Conservation (phyloP, 148 eudicot species). For the Chenopodium suecicum region DNA sequence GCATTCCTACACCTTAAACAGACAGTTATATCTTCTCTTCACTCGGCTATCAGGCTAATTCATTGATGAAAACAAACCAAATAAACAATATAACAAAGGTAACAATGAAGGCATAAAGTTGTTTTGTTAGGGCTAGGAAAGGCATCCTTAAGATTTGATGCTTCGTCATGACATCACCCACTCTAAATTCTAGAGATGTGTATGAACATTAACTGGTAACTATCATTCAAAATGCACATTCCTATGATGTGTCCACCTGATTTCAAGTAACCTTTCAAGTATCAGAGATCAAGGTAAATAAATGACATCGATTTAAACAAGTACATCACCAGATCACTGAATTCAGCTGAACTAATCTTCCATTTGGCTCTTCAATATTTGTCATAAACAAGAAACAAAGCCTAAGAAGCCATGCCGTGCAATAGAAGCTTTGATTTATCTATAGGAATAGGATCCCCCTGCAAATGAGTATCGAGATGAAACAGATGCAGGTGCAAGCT, state of each 20-base stretch:
- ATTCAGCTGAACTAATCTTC: neutral
- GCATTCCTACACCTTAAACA: neutral
- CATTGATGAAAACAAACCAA: neutral
- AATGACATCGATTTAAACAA: neutral
- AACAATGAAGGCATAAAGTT: neutral
- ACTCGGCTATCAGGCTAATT: neutral
- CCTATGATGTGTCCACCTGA: no score
- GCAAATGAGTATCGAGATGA: slow-evolving; percentile 68
- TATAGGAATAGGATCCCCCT: slow-evolving; percentile 34
- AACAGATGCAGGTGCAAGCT: slow-evolving; percentile 39
- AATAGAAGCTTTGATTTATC: slow-evolving; percentile 3
- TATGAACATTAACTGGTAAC: neutral
- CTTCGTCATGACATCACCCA: neutral
- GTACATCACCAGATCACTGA: neutral
- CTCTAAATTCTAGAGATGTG: neutral
- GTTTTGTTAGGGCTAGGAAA: neutral
- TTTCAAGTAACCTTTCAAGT: no score
- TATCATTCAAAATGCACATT: no score
- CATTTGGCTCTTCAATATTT: neutral
- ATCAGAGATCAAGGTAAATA: no score
- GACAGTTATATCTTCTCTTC: neutral
- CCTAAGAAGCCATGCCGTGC: neutral
- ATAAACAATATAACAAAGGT: neutral
- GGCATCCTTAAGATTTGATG: slow-evolving; percentile 7
- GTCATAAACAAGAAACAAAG: neutral